Conservation (phyloP, 1,284 basidiomycete genomes). For the Pyrrhoderma noxium region DNA sequence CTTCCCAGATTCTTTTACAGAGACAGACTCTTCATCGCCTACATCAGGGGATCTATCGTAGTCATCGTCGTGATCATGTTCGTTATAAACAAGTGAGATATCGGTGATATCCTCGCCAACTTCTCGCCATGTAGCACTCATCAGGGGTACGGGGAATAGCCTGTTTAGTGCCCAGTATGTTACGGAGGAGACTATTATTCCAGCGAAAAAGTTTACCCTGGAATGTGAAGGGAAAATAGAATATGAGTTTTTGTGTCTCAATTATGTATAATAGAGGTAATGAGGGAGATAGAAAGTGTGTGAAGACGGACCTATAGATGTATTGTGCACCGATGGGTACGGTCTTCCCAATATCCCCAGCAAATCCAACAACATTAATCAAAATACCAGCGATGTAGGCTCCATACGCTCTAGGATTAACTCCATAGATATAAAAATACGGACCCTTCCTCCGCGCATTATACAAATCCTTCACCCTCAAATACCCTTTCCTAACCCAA, state of each 20-base stretch:
- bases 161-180: constrained; percentile 56
- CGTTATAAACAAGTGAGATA: constrained; percentile 6
- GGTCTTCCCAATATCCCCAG: constrained; percentile 44
- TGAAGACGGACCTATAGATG: constrained; percentile 24
- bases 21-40: no score
- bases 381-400: constrained; percentile 73
- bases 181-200: constrained; percentile 61
- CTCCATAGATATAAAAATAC: constrained; percentile 70
- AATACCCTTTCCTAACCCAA: constrained; percentile 65
- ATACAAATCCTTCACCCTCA: constrained; percentile 71
- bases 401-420: constrained; percentile 69
- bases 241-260: no score
- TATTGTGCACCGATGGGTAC: constrained; percentile 28
- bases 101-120: constrained; percentile 28
- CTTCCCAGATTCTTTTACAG: no score
- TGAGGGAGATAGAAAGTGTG: not conserved
- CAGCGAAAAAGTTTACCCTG: constrained; percentile 60
- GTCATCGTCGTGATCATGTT: no score
- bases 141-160: constrained; percentile 52
- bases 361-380: constrained; percentile 75
- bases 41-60: no score
- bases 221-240: constrained; percentile 48
- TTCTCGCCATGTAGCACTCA: constrained; percentile 47
- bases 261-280: constrained; percentile 65
- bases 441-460: constrained; percentile 46